Evolutionary conservation across 192 early-diverging fungal genomes (phyloP).

Genomic region (Thamnidium elegans): DNA sequence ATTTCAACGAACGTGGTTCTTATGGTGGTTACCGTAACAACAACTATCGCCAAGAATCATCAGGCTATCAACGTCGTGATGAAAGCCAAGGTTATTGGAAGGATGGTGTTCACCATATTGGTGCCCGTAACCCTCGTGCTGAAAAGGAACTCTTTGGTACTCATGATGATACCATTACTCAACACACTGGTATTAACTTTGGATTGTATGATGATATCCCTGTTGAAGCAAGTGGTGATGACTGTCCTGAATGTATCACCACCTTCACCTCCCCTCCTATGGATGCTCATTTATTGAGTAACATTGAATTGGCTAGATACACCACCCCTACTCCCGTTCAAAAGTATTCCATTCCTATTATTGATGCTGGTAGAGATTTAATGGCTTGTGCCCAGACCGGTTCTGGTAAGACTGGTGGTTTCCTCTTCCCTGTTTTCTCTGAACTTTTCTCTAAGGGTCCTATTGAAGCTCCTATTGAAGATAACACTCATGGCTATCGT

Average conservation of each 20-base stretch:
- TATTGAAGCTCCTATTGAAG: conserved; percentile 42
- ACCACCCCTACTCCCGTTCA: conserved; percentile 93
- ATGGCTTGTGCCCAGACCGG: conserved; percentile 99
- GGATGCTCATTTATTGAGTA: conserved; percentile 83
- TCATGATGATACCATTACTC: conserved; percentile 71
- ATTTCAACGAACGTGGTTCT: conserved; percentile 43
- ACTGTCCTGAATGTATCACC: conserved; percentile 63
- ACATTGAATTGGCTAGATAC: conserved; percentile 88
- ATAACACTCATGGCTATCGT: conserved; percentile 51
- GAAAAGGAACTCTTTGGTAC: conserved; percentile 78
- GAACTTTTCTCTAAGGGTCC: conserved; percentile 87
- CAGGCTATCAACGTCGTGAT: conserved; percentile 39
- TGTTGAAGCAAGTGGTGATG: conserved; percentile 80
- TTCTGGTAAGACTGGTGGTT: conserved; percentile 94
- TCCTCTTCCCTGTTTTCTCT: conserved; percentile 94
- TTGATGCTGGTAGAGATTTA: conserved; percentile 81
- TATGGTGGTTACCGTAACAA: conserved; percentile 37
- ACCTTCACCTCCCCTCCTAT: conserved; percentile 60
- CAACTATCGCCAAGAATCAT: conserved; percentile 40
- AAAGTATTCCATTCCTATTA: conserved; percentile 86
- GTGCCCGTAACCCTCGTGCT: conserved; percentile 70
- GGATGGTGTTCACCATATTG: conserved; percentile 79
- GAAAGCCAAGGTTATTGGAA: conserved; percentile 60
- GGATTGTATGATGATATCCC: conserved; percentile 99
- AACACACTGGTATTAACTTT: conserved; percentile 96